These are phyloP conservation scores for Trypanosoma avium DNA, from an alignment of 208 protist genomes.

Conservation along the genomic window DNA sequence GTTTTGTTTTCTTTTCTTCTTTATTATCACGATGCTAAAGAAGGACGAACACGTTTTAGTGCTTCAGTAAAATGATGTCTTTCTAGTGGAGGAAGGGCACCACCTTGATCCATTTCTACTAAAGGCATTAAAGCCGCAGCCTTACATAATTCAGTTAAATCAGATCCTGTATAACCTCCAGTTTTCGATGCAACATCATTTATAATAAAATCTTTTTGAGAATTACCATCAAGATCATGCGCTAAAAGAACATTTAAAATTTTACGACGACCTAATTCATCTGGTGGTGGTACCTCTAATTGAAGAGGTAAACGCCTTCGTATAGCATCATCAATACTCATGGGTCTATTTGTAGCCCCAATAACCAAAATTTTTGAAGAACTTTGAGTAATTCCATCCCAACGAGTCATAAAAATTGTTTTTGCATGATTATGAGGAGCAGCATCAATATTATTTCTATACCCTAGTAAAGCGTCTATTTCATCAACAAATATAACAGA, in stretches of 20 bases:
- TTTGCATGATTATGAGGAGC: slow-evolving; percentile 80
- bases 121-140: slow-evolving; percentile 73
- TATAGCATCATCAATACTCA: slow-evolving; percentile 91
- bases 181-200: slow-evolving; percentile 81
- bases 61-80: slow-evolving; percentile 75
- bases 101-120: slow-evolving; percentile 43
- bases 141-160: slow-evolving; percentile 94
- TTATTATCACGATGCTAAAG: slow-evolving; percentile 11
- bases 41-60: slow-evolving; percentile 67
- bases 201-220: slow-evolving; percentile 53
- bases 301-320: slow-evolving; percentile 87
- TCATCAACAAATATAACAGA: slow-evolving; percentile 94
- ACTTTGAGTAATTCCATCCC: slow-evolving; percentile 80
- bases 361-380: slow-evolving; percentile 75
- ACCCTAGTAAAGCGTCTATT: slow-evolving; percentile 89
- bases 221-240: slow-evolving; percentile 53
- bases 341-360: slow-evolving; percentile 89
- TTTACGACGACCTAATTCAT: slow-evolving; percentile 47
- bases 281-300: slow-evolving; percentile 77
- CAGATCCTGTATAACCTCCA: slow-evolving; percentile 88
- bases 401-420: slow-evolving; percentile 92
- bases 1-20: no score
- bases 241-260: slow-evolving; percentile 82
- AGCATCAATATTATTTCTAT: slow-evolving; percentile 63
- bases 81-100: slow-evolving; percentile 50